Evolutionary conservation across 2,329 filamentous ascomycete genomes (phyloP).

Genomic region (Trichoderma koningii): DNA sequence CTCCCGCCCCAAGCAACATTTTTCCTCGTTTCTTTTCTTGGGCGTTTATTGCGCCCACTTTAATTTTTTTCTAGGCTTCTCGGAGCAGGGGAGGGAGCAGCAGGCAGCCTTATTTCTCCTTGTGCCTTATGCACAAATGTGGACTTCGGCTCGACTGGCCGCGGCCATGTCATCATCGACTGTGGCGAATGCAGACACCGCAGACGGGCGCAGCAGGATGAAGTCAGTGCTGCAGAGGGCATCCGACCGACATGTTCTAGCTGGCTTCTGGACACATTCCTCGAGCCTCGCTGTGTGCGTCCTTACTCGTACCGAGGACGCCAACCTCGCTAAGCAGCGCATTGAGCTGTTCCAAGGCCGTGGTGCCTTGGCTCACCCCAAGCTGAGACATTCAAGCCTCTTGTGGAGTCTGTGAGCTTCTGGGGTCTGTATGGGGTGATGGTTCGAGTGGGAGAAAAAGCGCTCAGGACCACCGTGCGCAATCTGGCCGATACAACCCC

Average conservation of each 20-base stretch:
- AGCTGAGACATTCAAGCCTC: constrained; percentile 23
- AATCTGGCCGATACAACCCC: constrained; percentile 8
- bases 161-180: constrained; percentile 12
- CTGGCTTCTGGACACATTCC: neutral
- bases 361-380: constrained; percentile 15
- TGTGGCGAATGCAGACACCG: constrained; percentile 12
- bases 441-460: constrained; percentile 24
- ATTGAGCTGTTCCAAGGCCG: constrained; percentile 16
- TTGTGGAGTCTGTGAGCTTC: constrained; percentile 4
- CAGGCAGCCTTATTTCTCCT: constrained; percentile 12
- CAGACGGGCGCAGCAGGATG: constrained; percentile 8
- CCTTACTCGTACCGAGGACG: neutral
- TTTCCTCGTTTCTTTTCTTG: neutral
- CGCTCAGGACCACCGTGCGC: constrained; percentile 21
- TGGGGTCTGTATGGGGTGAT: constrained; percentile 24
- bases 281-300: no score
- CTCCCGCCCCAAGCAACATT: neutral
- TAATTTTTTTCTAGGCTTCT: neutral
- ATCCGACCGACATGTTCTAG: neutral
- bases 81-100: neutral
- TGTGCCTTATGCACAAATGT: constrained; percentile 26
- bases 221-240: neutral
- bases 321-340: constrained; percentile 10
- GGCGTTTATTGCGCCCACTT: neutral
- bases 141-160: neutral